Evolutionary conservation across 1,284 basidiomycete species (phyloP).

Genomic region (Marasmius tenuissimus): DNA sequence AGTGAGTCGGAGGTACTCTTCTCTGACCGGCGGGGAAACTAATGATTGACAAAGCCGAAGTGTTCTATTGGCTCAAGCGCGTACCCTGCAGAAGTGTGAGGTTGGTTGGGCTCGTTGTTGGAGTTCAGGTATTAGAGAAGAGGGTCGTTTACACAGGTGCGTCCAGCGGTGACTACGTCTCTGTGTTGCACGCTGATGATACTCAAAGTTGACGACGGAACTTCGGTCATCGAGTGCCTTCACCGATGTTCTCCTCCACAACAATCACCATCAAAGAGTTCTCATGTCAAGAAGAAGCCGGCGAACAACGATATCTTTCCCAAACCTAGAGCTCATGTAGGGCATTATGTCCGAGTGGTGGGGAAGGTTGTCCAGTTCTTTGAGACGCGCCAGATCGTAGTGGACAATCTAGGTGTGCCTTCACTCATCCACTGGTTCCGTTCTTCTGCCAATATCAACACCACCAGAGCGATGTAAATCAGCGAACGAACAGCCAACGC

Average conservation of each 20-base stretch:
- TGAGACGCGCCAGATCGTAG: constrained; percentile 46
- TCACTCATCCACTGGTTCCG: background rate
- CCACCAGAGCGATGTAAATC: constrained; percentile 44
- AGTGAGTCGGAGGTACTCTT: constrained; percentile 1
- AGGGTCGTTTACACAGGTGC: constrained; percentile 57
- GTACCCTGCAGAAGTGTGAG: constrained; percentile 65
- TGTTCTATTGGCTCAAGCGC: constrained; percentile 72
- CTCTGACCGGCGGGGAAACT: background rate
- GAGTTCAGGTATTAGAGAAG: constrained; percentile 57
- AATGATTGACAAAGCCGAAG: constrained; percentile 31
- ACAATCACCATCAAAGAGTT: constrained; percentile 15
- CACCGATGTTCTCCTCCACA: constrained; percentile 30
- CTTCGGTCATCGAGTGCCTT: constrained; percentile 64
- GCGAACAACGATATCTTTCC: constrained; percentile 15
- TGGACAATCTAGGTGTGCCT: constrained; percentile 44
- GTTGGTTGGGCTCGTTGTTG: constrained; percentile 64
- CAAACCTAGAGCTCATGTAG: constrained; percentile 46
- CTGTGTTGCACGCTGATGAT: background rate
- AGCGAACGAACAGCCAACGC: constrained; percentile 57
- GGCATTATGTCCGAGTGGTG: constrained; percentile 45
- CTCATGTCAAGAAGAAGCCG: constrained; percentile 12
- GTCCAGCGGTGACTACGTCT: constrained; percentile 15
- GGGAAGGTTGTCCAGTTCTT: constrained; percentile 46
- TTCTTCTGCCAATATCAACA: constrained; percentile 1
- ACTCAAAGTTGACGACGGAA: constrained; percentile 68